Conservation (phyloP, 768 basidiomycete genomes). For the Pholiota molesta region DNA sequence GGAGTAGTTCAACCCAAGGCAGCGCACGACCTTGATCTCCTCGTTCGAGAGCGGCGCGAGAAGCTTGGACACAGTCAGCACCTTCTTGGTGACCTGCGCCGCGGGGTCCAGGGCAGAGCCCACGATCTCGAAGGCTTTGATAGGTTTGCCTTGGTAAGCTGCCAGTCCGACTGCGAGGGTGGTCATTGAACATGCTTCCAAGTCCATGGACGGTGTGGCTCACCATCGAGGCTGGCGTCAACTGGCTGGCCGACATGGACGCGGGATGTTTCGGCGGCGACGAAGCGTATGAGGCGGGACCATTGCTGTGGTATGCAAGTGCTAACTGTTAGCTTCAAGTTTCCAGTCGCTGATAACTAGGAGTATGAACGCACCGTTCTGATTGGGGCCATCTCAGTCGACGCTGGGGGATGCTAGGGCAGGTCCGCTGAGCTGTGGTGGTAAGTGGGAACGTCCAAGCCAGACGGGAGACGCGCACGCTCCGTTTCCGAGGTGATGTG, state of each 20-base stretch:
- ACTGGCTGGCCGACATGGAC: constrained; percentile 82
- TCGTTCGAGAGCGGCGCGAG: constrained; percentile 70
- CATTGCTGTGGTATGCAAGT: constrained; percentile 51
- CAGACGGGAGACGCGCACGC: background rate
- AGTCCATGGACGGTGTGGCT: background rate
- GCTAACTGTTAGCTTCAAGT: background rate
- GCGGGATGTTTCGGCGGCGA: constrained; percentile 71
- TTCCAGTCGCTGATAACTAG: background rate
- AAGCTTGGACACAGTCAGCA: constrained; percentile 73
- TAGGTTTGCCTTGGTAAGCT: constrained; percentile 49
- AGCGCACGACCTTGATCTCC: constrained; percentile 71
- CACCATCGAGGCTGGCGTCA: constrained; percentile 67
- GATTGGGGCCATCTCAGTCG: constrained; percentile 56
- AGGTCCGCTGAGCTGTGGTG: background rate
- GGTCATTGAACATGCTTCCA: background rate
- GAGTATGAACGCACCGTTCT: constrained; percentile 45
- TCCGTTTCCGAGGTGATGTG: background rate
- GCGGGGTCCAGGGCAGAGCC: constrained; percentile 71
- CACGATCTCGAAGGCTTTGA: constrained; percentile 72
- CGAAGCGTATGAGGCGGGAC: constrained; percentile 82
- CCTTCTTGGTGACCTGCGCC: constrained; percentile 61
- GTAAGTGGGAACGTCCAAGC: background rate
- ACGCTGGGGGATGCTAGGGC: background rate
- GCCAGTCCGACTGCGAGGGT: constrained; percentile 59
- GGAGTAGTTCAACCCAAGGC: constrained; percentile 82